phyloP scores from a whole-genome alignment of 177 flowering plant genomes.

The Vitis hybrid region DNA sequence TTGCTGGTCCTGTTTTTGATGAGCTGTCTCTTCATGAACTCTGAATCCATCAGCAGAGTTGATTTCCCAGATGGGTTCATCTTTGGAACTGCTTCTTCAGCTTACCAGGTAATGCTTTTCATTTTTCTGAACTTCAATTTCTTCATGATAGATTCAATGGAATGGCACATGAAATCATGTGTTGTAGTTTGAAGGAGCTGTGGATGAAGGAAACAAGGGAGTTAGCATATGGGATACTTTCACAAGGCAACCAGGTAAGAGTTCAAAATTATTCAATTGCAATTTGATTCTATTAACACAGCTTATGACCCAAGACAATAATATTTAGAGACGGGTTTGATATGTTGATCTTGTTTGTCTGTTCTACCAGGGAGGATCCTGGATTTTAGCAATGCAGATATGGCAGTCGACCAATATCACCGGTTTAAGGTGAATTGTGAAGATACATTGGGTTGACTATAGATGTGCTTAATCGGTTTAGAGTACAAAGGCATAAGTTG shows the following conservation, averaged over 20 bases:
- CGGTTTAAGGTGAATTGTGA: slow-evolving; percentile 59
- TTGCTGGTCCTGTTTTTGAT: slow-evolving; percentile 16
- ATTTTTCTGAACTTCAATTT: not conserved
- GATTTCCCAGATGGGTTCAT: slow-evolving; percentile 74
- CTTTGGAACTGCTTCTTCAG: slow-evolving; percentile 89
- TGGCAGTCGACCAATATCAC: slow-evolving; percentile 85
- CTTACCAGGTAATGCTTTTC: slow-evolving; percentile 58
- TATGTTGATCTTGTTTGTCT: not conserved
- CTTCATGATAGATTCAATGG: too few species aligned
- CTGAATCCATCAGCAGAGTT: slow-evolving; percentile 48
- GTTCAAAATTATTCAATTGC: not conserved
- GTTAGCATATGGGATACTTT: slow-evolving; percentile 86
- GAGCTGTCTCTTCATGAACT: slow-evolving; percentile 8
- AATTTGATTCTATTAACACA: not conserved
- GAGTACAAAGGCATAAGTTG: not conserved
- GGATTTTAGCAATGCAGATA: slow-evolving; percentile 88
- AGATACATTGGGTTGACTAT: slow-evolving; percentile 1
- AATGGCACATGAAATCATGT: not conserved
- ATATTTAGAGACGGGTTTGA: not conserved
- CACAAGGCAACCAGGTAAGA: slow-evolving; percentile 53
- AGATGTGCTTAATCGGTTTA: not conserved
- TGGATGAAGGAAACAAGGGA: slow-evolving; percentile 74
- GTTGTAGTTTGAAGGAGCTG: slow-evolving; percentile 87
- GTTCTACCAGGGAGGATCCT: slow-evolving; percentile 56
- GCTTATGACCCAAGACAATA: not conserved